phyloP scores from a whole-genome alignment of 768 basidiomycete species.

The Boletus fagicola region DNA sequence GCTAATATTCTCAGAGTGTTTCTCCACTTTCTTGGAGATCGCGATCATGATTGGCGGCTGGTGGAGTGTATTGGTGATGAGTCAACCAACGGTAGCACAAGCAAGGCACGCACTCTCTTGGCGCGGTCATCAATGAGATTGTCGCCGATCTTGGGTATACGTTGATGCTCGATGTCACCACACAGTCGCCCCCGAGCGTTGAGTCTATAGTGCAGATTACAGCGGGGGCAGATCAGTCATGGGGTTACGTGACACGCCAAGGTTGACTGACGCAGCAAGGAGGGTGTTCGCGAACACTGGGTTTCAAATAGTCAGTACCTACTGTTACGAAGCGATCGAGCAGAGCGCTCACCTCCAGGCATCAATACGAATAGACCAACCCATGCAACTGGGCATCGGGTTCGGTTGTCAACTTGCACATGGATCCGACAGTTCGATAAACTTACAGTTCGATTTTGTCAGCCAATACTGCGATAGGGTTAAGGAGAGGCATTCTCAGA shows the following conservation, averaged over 20 bases:
- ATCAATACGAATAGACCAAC: slow-evolving; percentile 12
- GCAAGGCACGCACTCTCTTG: slow-evolving; percentile 7
- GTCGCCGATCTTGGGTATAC: not conserved
- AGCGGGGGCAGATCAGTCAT: not conserved
- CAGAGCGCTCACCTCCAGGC: slow-evolving; percentile 18
- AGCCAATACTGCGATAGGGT: slow-evolving; percentile 16
- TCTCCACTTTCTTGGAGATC: slow-evolving; percentile 13
- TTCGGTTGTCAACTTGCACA: not conserved
- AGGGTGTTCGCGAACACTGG: slow-evolving; percentile 21
- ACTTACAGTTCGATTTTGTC: slow-evolving; percentile 13
- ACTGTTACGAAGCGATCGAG: too few relatives aligned
- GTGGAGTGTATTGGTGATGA: not conserved
- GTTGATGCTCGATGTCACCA: slow-evolving; percentile 17
- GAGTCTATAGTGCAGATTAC: slow-evolving; percentile 4
- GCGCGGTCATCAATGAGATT: slow-evolving; percentile 2
- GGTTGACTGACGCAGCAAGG: slow-evolving; percentile 17
- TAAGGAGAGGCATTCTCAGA: not conserved
- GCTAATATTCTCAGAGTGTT: slow-evolving; percentile 3
- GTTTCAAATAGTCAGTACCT: not conserved
- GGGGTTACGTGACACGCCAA: not conserved
- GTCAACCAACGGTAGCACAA: not conserved
- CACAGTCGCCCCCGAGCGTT: slow-evolving; percentile 8
- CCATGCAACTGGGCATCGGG: slow-evolving; percentile 13
- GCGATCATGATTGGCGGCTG: slow-evolving; percentile 19
- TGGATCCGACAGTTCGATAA: not conserved